These are phyloP conservation scores for Lenzites betulinus DNA, from an alignment of 768 basidiomycete genomes.

Conservation along the genomic window DNA sequence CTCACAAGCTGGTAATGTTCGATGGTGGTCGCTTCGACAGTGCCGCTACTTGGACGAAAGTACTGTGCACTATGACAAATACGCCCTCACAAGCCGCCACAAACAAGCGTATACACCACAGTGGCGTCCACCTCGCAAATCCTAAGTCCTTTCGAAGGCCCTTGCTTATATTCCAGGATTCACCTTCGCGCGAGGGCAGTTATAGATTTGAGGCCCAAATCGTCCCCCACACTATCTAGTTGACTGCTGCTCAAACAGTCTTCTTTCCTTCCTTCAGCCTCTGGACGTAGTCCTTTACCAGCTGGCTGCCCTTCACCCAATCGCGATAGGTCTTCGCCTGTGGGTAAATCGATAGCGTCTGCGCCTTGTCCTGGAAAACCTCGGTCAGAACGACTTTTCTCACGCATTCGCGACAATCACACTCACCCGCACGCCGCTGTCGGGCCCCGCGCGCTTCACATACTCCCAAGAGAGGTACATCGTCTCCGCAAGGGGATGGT, in stretches of 20 bases:
- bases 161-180: too few species aligned
- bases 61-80: too few species aligned
- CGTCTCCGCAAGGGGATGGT: conserved; percentile 10
- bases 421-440: conserved; percentile 6
- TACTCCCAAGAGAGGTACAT: conserved; percentile 16
- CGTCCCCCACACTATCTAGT: too few species aligned
- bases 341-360: conserved; percentile 13
- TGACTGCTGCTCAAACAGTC: neutral
- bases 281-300: conserved; percentile 7
- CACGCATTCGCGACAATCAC: neutral
- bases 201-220: too few species aligned
- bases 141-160: too few species aligned
- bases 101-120: too few species aligned
- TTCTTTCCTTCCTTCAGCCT: conserved; percentile 7
- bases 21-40: too few species aligned
- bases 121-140: too few species aligned
- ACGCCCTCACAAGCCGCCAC: too few species aligned
- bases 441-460: conserved; percentile 2
- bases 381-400: neutral
- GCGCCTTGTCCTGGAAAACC: conserved; percentile 1
- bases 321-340: conserved; percentile 14
- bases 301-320: conserved; percentile 12
- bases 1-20: too few species aligned
- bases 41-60: too few species aligned
- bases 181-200: too few species aligned